Base-by-base conservation (phyloP, 2,329 filamentous ascomycete species). In the Tolypocladium cylindrosporum region DNA sequence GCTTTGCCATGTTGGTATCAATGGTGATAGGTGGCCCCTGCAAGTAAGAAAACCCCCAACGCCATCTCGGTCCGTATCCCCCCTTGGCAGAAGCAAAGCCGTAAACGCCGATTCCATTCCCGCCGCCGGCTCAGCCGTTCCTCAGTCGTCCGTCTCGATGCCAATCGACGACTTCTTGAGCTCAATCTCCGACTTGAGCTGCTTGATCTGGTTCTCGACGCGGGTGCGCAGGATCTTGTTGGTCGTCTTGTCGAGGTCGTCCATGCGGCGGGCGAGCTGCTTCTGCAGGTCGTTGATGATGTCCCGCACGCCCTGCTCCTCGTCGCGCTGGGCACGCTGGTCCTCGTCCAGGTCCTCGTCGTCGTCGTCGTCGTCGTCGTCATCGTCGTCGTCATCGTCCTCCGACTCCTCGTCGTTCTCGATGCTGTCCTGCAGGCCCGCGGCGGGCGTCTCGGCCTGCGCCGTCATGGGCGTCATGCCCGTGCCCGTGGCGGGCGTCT, bases 311-410 rank as follows among this genome's bases (percentile, higher is more conserved):
- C 81, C 80, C 61, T 81, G 77, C 61, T 79, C 74, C 61, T 82
- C 76, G 53, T 81, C 78, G 24, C 74, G 72, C 57, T 74, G 72
- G 4, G 77, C 76, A 48, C 77, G 74, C 59, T 79, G 73, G 55
- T 83, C 81, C 34, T 81, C 79, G 57, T 83, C 81, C 16, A 79
- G 71, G 50, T 81, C 79, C 3, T 81, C 79, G 40, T 79, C 78
- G 45, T 79, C 79, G 11, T 80, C 79, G 14, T 79, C 78, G 6
- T 66, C 64, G 10, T 74, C 75, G 1, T 76, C 77, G 11, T 77
- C 72, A 0, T 72, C 76, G 14, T 77, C 76, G 7, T 34, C 27
- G 27, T 31, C 27, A n/a, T 72, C 74, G 16, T 75, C 74, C 54
- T 78, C 76, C 27, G 67, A 71, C 57, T 72, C 70, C 59, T 71